Base-by-base conservation (phyloP, 2,329 filamentous ascomycete species). In the Fusarium sublunatum region DNA sequence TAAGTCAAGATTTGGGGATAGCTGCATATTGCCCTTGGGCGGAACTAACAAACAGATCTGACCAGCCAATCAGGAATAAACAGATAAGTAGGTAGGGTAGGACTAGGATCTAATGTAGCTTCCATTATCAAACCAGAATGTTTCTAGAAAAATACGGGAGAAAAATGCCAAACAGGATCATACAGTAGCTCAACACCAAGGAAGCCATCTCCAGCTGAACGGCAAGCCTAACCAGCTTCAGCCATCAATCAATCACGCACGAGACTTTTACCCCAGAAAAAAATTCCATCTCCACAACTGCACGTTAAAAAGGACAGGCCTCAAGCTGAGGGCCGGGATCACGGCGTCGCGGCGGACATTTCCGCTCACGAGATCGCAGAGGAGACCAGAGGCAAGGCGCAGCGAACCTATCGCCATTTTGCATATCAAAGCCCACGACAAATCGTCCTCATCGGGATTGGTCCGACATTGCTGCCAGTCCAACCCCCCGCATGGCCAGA, bases 371-470 rank as follows among this genome's bases (percentile, higher is more conserved):
- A 60, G 62, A 60, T 60, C 43, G 43, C 13, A 47, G 40, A 35
- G 25, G 25, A 39, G 35, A 60, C 40, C 26, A 38, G 44, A 32
- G 8, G n/a, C 29, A 43, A 51, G 28, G 28, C 10, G 13, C 31
- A 34, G 12, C 13, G 12, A 57, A 69, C 67, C 62, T 60, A 70
- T 69, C 35, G 49, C 49, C 39, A 45, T 40, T 38, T 28, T 15
- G 42, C 42, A 53, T 53, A 56, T 59, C 45, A 60, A 56, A 54
- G 51, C 44, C 50, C 55, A 42, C 28, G 6, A 49, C 11, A 35
- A 71, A 71, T 64, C 53, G 54, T 42, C 61, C 34, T 40, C 41
- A 47, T 51, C 55, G 58, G 62, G 65, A 71, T 71, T 71, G 69
- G 69, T 69, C 67, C 69, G 69, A 69, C 47, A 58, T 70, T 60